Base-by-base conservation (phyloP, 805 yeast species). In the Wickerhamiella sergipiensis region DNA sequence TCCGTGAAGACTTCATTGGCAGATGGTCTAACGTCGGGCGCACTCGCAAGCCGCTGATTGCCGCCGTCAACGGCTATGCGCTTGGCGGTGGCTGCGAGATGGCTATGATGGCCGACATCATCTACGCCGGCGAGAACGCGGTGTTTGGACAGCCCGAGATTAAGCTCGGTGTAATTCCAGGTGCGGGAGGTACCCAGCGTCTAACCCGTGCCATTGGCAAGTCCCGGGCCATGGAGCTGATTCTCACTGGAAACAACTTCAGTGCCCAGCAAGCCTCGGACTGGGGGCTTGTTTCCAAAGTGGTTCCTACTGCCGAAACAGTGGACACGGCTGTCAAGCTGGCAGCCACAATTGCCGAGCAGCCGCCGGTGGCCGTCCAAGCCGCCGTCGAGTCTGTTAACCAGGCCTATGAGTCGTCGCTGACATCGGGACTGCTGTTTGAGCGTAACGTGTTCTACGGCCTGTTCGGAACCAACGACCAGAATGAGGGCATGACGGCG, bases 41-140 rank as follows among this genome's bases (percentile, higher is more conserved):
- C 23, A 61, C 70, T 54, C 63, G 64, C 52, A 71, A 74, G 61
- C 80, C 80, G n/a, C 59, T 76, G 42, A 69, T 76, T 48, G 77
- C 77, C 19, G 80, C 79, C 3, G 78, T 76, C 39, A 73, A 72
- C 54, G 80, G 80, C 10, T 75, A 62, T 55, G 79, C 79, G 2
- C 68, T 76, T 12, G 80, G 80, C 24, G 80, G 80, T 18, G 80
- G 80, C 19, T 74, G 77, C 53, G 80, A 76, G 58, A 60, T 76
- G 39, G 79, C 80, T 19, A 74, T 76, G 79, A 64, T 69, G 63
- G 68, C 73, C 39, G 80, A 76, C 55, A 71, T 76, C 51, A 61
- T 76, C 45, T 75, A 75, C 52, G 75, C 76, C 17, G 75, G 78
- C 18, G 69, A 69, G 40, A 64, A 64, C 51, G 77, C 79, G 18